Conservation (phyloP, 352 stramenopile genomes). For the Phytophthora capsici region DNA sequence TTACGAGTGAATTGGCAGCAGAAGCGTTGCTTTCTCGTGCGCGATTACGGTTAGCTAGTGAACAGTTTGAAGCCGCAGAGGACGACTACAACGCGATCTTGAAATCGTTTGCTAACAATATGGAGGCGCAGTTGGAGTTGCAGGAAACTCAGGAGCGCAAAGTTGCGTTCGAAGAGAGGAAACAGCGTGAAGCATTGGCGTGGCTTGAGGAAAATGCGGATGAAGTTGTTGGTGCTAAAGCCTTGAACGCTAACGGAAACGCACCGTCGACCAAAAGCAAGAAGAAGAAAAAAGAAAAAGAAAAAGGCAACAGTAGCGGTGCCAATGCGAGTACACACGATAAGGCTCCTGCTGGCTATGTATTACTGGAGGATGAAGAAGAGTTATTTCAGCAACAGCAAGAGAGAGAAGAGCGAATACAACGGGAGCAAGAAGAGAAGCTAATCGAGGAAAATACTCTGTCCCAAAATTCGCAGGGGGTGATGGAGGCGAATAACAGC, state of each 20-base stretch:
- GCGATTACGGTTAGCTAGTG: constrained; percentile 45
- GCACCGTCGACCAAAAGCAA: constrained; percentile 50
- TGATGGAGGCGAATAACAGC: constrained; percentile 5
- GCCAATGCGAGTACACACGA: constrained; percentile 5
- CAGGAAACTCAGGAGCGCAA: constrained; percentile 61
- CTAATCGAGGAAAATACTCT: constrained; percentile 3
- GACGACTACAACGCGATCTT: constrained; percentile 71
- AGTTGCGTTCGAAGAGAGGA: constrained; percentile 41
- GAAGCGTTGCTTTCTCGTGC: constrained; percentile 65
- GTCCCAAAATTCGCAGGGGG: not conserved
- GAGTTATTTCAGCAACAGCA: constrained; percentile 34
- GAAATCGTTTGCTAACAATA: constrained; percentile 63
- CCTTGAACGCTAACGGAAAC: constrained; percentile 30
- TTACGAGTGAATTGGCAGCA: constrained; percentile 60
- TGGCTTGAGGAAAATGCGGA: constrained; percentile 68
- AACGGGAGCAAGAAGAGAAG: constrained; percentile 17
- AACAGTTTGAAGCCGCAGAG: constrained; percentile 68
- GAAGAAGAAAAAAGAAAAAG: constrained; percentile 80
- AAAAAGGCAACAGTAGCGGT: constrained; percentile 37
- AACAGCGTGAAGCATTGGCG: constrained; percentile 54
- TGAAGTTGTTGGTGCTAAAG: constrained; percentile 25
- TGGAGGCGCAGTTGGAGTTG: constrained; percentile 83
- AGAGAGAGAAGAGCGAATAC: constrained; percentile 26
- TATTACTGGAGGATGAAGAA: constrained; percentile 57
- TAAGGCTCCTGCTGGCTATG: constrained; percentile 35